phyloP scores from a whole-genome alignment of 2,329 filamentous ascomycete species.

The Clathrospora elynae region DNA sequence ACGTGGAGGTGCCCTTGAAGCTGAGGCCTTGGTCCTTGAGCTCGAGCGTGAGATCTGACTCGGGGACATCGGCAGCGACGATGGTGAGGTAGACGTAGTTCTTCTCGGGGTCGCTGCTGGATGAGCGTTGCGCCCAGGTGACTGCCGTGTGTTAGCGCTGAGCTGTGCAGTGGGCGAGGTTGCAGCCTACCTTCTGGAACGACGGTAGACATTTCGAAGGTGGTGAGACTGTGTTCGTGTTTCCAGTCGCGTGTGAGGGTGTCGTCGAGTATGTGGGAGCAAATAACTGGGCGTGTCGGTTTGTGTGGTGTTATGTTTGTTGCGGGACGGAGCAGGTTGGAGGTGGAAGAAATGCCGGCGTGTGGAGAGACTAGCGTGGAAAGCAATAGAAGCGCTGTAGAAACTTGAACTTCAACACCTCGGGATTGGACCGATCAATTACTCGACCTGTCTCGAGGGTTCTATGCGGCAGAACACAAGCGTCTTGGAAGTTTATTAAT shows the following conservation, averaged over 20 bases:
- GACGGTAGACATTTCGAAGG: slow-evolving; percentile 39
- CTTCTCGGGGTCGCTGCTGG: slow-evolving; percentile 74
- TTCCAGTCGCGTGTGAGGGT: slow-evolving; percentile 4
- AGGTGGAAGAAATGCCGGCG: slow-evolving; percentile 45
- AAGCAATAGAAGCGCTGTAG: slow-evolving; percentile 47
- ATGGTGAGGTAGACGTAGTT: slow-evolving; percentile 97
- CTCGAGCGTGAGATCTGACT: slow-evolving; percentile 78
- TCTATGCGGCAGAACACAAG: background rate
- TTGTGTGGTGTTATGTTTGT: slow-evolving; percentile 27
- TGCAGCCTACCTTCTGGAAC: slow-evolving; percentile 50
- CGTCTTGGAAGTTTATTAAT: slow-evolving; percentile 6
- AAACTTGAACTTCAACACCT: slow-evolving; percentile 34
- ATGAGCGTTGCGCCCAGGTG: slow-evolving; percentile 97
- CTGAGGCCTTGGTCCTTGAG: slow-evolving; percentile 71
- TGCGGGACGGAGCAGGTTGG: slow-evolving; percentile 30
- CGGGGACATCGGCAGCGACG: slow-evolving; percentile 80
- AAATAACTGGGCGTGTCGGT: slow-evolving; percentile 8
- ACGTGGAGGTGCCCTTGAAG: slow-evolving; percentile 82
- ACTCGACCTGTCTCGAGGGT: slow-evolving; percentile 10
- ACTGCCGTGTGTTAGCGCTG: slow-evolving; percentile 61
- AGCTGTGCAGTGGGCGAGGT: slow-evolving; percentile 25
- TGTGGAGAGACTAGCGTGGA: slow-evolving; percentile 47
- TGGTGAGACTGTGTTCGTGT: slow-evolving; percentile 3
- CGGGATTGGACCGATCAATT: slow-evolving; percentile 23
- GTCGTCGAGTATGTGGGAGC: slow-evolving; percentile 3